Evolutionary conservation across 768 basidiomycete species (phyloP).

Genomic region (Vishniacozyma victoriae): DNA sequence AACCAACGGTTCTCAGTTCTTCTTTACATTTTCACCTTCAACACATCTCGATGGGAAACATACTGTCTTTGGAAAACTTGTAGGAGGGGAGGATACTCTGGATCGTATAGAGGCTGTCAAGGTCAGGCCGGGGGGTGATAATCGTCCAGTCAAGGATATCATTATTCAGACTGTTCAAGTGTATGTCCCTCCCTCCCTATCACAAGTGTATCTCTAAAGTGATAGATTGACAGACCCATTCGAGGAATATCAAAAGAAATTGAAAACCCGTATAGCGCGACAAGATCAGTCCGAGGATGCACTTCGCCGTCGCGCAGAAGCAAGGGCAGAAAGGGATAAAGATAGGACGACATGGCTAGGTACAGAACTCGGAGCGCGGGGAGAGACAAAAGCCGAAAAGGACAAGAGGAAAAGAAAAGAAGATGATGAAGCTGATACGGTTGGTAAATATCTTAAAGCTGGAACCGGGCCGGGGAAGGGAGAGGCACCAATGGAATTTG

Average conservation of each 20-base stretch:
- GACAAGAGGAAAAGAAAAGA: slow-evolving; percentile 17
- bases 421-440: slow-evolving; percentile 21
- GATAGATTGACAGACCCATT: slow-evolving; percentile 72
- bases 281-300: slow-evolving; percentile 53
- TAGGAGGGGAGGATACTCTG: slow-evolving; percentile 88
- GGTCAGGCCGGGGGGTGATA: slow-evolving; percentile 75
- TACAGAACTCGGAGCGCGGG: slow-evolving; percentile 39
- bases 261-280: slow-evolving; percentile 51
- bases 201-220: neutral
- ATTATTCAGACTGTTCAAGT: slow-evolving; percentile 80
- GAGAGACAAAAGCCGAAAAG: slow-evolving; percentile 30
- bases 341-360: slow-evolving; percentile 50
- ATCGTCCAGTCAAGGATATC: slow-evolving; percentile 70
- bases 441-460: slow-evolving; percentile 34
- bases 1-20: slow-evolving; percentile 94
- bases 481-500: slow-evolving; percentile 48
- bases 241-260: slow-evolving; percentile 78
- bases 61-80: slow-evolving; percentile 93
- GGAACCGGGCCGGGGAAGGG: slow-evolving; percentile 2
- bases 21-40: slow-evolving; percentile 76
- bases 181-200: slow-evolving; percentile 51
- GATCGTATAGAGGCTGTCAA: slow-evolving; percentile 75
- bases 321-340: slow-evolving; percentile 46
- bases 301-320: slow-evolving; percentile 56
- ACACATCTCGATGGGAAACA: slow-evolving; percentile 87